These are phyloP conservation scores for Pseudopyricularia javanii DNA, from an alignment of 2,329 filamentous ascomycete species.

Conservation along the genomic window DNA sequence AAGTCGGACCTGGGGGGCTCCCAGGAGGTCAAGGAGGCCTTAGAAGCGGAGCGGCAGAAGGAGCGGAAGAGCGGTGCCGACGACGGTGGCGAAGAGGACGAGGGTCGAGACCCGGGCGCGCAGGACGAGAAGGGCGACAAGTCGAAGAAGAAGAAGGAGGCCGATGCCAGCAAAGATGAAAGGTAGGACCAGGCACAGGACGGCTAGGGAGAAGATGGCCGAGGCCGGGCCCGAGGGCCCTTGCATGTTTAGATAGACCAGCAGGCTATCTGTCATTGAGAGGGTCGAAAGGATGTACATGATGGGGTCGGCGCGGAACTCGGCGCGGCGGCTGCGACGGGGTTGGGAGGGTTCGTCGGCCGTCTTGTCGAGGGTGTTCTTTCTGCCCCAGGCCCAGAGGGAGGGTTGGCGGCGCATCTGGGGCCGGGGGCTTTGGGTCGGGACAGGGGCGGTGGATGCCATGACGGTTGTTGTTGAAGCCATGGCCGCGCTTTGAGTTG, in stretches of 20 bases:
- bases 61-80: slow-evolving; percentile 24
- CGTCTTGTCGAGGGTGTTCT: neutral
- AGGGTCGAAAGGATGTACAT: neutral
- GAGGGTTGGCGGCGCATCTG: neutral
- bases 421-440: neutral
- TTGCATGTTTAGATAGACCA: slow-evolving; percentile 1
- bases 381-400: slow-evolving; percentile 1
- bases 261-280: slow-evolving; percentile 1
- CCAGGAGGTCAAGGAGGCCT: slow-evolving; percentile 47
- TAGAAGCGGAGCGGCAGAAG: slow-evolving; percentile 38
- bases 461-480: neutral
- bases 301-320: neutral
- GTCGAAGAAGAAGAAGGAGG: neutral
- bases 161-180: neutral
- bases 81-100: slow-evolving; percentile 23
- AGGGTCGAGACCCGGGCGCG: slow-evolving; percentile 11
- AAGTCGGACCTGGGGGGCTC: slow-evolving; percentile 51
- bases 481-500: neutral
- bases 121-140: slow-evolving; percentile 10
- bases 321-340: neutral
- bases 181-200: neutral
- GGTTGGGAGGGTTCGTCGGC: neutral
- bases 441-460: neutral
- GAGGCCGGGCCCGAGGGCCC: slow-evolving; percentile 1
- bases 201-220: neutral